A percentile compares a stretch with the other conserved stretches of the same genome.
phyloP scores from a whole-genome alignment of 352 stramenopile species.

The Phytopythium chamaehyphon region DNA sequence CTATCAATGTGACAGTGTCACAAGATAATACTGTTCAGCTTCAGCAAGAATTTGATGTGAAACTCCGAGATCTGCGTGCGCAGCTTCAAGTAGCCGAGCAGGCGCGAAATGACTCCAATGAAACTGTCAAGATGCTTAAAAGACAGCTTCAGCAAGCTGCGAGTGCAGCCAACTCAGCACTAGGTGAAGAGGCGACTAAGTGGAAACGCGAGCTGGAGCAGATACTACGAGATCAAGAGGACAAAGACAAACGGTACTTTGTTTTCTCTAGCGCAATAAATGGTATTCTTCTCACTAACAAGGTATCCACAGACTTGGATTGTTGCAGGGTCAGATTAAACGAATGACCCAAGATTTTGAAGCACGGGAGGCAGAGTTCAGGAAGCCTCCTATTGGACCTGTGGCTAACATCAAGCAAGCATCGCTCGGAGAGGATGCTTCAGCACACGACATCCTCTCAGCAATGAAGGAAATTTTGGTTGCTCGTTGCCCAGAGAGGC shows the following conservation, averaged over 20 bases:
- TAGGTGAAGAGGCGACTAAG: slow-evolving; percentile 26
- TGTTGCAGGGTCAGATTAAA: slow-evolving; percentile 24
- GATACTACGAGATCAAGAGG: slow-evolving; percentile 38
- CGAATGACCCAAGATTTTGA: slow-evolving; percentile 14
- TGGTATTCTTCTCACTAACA: too few species aligned
- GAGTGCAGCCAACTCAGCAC: slow-evolving; percentile 8
- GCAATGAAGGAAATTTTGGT: slow-evolving; percentile 64
- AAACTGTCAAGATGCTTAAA: slow-evolving; percentile 43
- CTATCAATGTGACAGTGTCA: not conserved
- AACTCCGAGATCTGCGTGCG: slow-evolving; percentile 19
- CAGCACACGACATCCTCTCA: slow-evolving; percentile 59
- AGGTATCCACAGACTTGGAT: slow-evolving; percentile 14
- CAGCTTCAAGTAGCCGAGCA: slow-evolving; percentile 23
- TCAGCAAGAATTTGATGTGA: slow-evolving; percentile 11
- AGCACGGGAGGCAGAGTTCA: slow-evolving; percentile 10
- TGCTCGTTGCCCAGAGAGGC: slow-evolving; percentile 46
- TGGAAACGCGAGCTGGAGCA: slow-evolving; percentile 63
- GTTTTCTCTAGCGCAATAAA: too few species aligned
- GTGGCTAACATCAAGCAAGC: slow-evolving; percentile 52
- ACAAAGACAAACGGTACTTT: slow-evolving; percentile 31
- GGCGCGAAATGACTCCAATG: slow-evolving; percentile 40
- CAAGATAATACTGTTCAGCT: slow-evolving; percentile 7
- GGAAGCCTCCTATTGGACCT: slow-evolving; percentile 11
- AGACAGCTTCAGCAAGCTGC: slow-evolving; percentile 38
- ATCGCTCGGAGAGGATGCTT: slow-evolving; percentile 33